Evolutionary conservation across 2,329 filamentous ascomycete genomes (phyloP).

Genomic region (Aureobasidium sp.): DNA sequence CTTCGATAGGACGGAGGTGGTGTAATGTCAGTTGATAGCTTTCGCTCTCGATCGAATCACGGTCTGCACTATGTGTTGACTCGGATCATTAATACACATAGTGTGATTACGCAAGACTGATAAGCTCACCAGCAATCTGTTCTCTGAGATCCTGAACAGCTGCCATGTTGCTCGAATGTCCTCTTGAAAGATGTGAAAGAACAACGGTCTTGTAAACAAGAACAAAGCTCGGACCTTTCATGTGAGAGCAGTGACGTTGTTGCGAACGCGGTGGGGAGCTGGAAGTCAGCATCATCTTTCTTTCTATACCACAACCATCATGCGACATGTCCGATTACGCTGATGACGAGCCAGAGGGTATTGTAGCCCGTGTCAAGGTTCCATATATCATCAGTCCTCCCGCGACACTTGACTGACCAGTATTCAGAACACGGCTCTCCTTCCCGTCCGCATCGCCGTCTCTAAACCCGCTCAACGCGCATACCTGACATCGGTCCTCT

Average conservation of each 20-base stretch:
- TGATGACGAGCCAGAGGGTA: slow-evolving; percentile 6
- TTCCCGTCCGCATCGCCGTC: slow-evolving; percentile 48
- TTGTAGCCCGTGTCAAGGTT: neutral
- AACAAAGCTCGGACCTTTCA: neutral
- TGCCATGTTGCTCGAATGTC: neutral
- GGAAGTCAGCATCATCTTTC: slow-evolving; percentile 7
- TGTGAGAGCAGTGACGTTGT: slow-evolving; percentile 10
- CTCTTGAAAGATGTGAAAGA: neutral
- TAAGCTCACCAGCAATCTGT: too few species aligned
- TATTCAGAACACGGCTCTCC: slow-evolving; percentile 45
- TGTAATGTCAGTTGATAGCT: too few species aligned
- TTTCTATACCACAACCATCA: neutral
- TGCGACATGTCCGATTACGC: slow-evolving; percentile 14
- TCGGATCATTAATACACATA: too few species aligned
- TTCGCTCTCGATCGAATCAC: too few species aligned
- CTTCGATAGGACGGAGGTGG: too few species aligned
- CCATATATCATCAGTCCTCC: neutral
- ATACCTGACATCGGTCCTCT: slow-evolving; percentile 54
- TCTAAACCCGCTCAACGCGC: slow-evolving; percentile 57
- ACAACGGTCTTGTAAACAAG: neutral
- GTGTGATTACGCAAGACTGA: too few species aligned
- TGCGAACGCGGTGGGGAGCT: neutral
- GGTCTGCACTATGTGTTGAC: too few species aligned
- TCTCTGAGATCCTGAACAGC: neutral
- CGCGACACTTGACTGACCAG: neutral